These are phyloP conservation scores for Daedaleopsis sinensis DNA, from an alignment of 768 basidiomycete genomes.

Conservation along the genomic window DNA sequence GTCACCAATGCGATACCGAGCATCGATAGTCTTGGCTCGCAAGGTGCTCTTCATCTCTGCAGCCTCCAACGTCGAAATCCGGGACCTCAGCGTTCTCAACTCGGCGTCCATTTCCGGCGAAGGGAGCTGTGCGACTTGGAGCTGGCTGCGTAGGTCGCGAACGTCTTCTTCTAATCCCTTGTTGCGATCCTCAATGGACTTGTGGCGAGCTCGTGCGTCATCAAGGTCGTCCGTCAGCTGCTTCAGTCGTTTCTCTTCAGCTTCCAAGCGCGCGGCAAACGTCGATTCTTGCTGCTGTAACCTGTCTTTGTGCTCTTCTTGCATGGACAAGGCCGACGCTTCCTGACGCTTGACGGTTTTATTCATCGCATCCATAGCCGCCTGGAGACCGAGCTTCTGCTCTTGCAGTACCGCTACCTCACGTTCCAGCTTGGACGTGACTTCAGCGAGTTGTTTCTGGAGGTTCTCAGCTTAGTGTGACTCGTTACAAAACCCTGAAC, in stretches of 20 bases:
- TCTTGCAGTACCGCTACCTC: conserved; percentile 46
- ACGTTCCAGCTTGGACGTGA: conserved; percentile 36
- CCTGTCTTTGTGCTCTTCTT: conserved; percentile 22
- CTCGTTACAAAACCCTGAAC: not conserved
- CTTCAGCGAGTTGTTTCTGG: conserved; percentile 35
- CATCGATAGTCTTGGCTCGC: conserved; percentile 30
- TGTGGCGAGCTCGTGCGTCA: conserved; percentile 18
- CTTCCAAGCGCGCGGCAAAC: conserved; percentile 6
- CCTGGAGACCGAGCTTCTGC: conserved; percentile 38
- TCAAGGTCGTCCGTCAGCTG: conserved; percentile 22
- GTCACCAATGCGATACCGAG: conserved; percentile 34
- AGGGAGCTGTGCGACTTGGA: conserved; percentile 23
- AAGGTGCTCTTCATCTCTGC: conserved; percentile 22
- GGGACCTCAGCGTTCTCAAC: conserved; percentile 25
- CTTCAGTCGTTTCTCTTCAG: conserved; percentile 17
- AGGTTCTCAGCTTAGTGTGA: conserved; percentile 5
- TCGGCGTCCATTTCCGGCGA: conserved; percentile 24
- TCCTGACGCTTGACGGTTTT: conserved; percentile 17
- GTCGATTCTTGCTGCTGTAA: conserved; percentile 15
- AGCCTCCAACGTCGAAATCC: conserved; percentile 25
- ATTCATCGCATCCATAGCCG: conserved; percentile 22
- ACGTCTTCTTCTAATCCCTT: conserved; percentile 20
- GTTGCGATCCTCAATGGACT: conserved; percentile 20
- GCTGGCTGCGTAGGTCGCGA: conserved; percentile 19
- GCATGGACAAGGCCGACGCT: conserved; percentile 1